Percentiles rank a stretch among this genome's conserved stretches.
Conservation (phyloP, 257 asterid species). For the Gynochthodes officinalis region DNA sequence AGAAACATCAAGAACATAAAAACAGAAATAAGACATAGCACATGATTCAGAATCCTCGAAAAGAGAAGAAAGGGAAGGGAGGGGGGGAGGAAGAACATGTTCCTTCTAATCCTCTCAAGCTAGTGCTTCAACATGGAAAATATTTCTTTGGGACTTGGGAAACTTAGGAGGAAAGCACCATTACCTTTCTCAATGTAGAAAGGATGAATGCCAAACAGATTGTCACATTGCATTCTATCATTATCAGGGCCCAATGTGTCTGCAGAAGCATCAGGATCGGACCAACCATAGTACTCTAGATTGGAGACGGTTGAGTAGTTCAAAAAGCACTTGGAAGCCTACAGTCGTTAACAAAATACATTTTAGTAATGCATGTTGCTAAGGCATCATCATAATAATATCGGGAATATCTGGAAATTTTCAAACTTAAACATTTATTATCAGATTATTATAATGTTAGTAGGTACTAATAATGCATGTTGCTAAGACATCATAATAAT, state of each 20-base stretch:
- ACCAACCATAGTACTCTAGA: slow-evolving; percentile 70
- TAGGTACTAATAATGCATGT: no score
- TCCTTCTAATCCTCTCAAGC: background rate
- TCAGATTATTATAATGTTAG: no score
- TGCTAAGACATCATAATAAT: no score
- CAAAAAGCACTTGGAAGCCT: slow-evolving; percentile 48
- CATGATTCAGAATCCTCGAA: background rate
- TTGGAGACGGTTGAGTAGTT: slow-evolving; percentile 42
- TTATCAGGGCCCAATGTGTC: slow-evolving; percentile 33
- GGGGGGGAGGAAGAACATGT: no score
- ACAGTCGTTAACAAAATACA: slow-evolving; percentile 18
- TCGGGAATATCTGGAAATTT: background rate
- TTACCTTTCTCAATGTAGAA: slow-evolving; percentile 88
- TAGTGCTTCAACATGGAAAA: background rate
- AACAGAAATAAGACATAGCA: background rate
- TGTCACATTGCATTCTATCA: slow-evolving; percentile 57
- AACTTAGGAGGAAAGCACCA: slow-evolving; percentile 5
- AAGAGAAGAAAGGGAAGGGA: background rate
- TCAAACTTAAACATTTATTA: background rate
- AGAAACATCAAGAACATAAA: background rate
- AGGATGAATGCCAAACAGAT: slow-evolving; percentile 80
- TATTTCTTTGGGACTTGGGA: background rate
- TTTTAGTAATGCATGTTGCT: slow-evolving; percentile 1
- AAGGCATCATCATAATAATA: background rate
- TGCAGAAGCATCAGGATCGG: slow-evolving; percentile 41